Base-by-base conservation (phyloP, 305 asterid species). In the Solanum aculeatissimum region DNA sequence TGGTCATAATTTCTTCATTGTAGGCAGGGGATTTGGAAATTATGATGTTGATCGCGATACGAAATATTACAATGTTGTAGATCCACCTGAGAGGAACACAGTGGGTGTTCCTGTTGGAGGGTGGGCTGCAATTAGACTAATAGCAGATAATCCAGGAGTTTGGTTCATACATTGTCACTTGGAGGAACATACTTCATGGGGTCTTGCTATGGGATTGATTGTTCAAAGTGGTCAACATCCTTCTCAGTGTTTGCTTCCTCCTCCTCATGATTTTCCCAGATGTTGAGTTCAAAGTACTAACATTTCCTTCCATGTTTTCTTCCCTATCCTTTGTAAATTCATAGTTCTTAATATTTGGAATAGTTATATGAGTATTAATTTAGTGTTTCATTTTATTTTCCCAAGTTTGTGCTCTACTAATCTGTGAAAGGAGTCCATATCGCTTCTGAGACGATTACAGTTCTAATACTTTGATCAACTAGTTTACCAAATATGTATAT, bases 111-210 rank as follows among this genome's bases (percentile, higher is more conserved):
- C 98, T 40, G 57, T 88, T 32, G 97, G 95, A 16, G 98, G 98
- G 80, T 95, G 97, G 97, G 95, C 97, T 11, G 97, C 95, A 18
- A 86, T 93, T 12, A 86, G 97, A 21, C 71, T 95, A 6, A 81
- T 72, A 35, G 89, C 97, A 0, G 93, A 93, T 82, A 95, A 95
- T 86, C 97, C 97, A 0, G 98, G 98, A 6, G 97, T 92, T 1
- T 93, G 97, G 98, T 95, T 90, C 72, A 79, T 95, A 55, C 98
- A 95, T 86, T 95, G 98, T 72, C 98, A 95, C 81, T 92, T 95
- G 15, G 97, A 95, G 86, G 95, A 90, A 74, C 98, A 95, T 83
- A 93, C 94, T 0, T 87, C 98, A 9, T 95, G 97, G 98, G 98
- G 98, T 66, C 90, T 95, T 82, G 98, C 97, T 1, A 86, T 87